Evolutionary conservation across 345 rosid species (phyloP).

Genomic region (Lepidium sativum): DNA sequence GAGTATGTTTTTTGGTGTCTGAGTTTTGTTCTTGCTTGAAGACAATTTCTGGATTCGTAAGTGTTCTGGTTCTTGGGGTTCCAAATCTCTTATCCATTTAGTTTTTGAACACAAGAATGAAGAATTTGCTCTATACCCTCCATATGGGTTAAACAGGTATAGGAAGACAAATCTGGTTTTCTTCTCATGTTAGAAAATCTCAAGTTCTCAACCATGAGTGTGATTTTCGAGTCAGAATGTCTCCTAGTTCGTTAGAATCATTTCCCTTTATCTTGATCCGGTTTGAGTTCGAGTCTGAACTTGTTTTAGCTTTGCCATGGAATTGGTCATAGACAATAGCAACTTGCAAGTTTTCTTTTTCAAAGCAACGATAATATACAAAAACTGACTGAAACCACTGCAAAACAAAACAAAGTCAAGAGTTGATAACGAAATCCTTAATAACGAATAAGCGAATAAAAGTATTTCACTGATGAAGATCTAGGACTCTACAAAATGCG

Average conservation of each 20-base stretch:
- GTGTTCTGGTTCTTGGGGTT: neutral
- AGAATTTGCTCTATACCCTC: neutral
- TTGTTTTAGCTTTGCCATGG: neutral
- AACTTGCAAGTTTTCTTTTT: too few relatives aligned
- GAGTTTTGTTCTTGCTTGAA: conserved; percentile 4
- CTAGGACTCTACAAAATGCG: too few relatives aligned
- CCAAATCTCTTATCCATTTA: neutral
- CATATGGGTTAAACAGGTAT: too few relatives aligned
- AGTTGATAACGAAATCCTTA: too few relatives aligned
- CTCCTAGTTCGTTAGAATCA: neutral
- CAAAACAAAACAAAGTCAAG: too few relatives aligned
- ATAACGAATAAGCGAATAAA: too few relatives aligned
- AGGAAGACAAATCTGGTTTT: neutral
- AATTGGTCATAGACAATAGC: neutral
- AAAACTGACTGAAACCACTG: too few relatives aligned
- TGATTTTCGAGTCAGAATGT: neutral
- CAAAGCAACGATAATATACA: too few relatives aligned
- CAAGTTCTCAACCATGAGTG: neutral
- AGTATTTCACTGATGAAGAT: too few relatives aligned
- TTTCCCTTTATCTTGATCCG: neutral
- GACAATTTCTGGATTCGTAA: conserved; percentile 3
- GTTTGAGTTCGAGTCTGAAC: neutral
- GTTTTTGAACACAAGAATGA: neutral
- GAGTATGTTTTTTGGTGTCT: neutral
- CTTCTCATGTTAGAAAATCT: neutral